Conservation (phyloP, 768 basidiomycete species). For the Hydnomerulius pinastri region DNA sequence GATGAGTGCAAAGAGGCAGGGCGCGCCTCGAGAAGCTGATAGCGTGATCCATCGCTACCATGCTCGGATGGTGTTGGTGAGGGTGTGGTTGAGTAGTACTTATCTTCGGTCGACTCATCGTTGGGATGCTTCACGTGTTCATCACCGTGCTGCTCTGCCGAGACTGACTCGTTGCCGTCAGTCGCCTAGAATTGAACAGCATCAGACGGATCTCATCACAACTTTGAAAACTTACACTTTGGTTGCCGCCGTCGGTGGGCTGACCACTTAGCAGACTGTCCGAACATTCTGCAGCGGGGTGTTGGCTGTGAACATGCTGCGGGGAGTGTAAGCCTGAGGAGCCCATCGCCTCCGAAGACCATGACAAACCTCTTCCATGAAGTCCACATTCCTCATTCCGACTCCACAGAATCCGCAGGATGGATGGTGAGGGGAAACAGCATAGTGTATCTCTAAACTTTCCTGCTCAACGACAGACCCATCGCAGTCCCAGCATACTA, state of each 20-base stretch:
- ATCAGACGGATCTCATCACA: background rate
- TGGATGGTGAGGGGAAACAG: background rate
- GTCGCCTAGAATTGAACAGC: background rate
- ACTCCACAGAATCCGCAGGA: background rate
- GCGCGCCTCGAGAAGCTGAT: too few species aligned
- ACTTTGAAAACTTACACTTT: background rate
- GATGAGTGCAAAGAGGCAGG: background rate
- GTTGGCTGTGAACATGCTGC: slow-evolving; percentile 1
- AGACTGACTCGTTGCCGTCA: too few species aligned
- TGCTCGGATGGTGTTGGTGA: slow-evolving; percentile 8
- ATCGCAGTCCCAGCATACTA: slow-evolving; percentile 8
- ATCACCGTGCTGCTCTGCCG: background rate
- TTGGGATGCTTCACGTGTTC: background rate
- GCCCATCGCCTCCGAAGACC: background rate
- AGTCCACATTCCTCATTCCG: background rate
- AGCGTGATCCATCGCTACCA: slow-evolving; percentile 1
- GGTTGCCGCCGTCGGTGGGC: background rate
- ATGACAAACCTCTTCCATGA: slow-evolving; percentile 2
- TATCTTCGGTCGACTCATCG: background rate
- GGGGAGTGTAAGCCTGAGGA: background rate
- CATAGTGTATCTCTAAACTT: background rate
- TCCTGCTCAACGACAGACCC: slow-evolving; percentile 1
- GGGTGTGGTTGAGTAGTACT: background rate
- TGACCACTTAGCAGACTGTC: background rate
- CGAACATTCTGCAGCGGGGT: background rate